These are phyloP conservation scores for Westerdykella sp. DNA, from an alignment of 2,329 filamentous ascomycete genomes.

Conservation along the genomic window DNA sequence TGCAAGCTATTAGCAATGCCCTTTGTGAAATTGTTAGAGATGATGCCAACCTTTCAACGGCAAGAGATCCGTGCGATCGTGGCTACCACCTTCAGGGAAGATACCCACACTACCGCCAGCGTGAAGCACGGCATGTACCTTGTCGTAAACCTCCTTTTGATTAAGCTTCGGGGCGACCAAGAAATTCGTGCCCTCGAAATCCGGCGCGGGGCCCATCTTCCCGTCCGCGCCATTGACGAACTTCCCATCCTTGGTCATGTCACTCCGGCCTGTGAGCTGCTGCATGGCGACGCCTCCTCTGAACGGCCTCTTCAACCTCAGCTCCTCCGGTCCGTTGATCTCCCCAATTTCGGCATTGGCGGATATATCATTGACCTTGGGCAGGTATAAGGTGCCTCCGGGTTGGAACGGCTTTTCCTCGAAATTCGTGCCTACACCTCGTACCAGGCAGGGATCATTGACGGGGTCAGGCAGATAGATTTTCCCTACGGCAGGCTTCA, in stretches of 20 bases:
- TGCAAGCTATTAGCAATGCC: conserved; percentile 16
- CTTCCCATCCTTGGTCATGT: conserved; percentile 61
- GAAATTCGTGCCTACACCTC: conserved; percentile 77
- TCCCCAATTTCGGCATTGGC: conserved; percentile 78
- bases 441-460: conserved; percentile 73
- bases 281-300: conserved; percentile 66
- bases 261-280: conserved; percentile 75
- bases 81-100: conserved; percentile 93
- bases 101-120: conserved; percentile 88
- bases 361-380: conserved; percentile 66
- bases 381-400: conserved; percentile 80
- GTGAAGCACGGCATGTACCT: conserved; percentile 78
- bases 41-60: conserved; percentile 65
- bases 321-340: conserved; percentile 71
- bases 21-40: not conserved
- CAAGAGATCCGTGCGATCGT: conserved; percentile 85
- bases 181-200: conserved; percentile 71
- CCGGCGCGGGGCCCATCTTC: conserved; percentile 48
- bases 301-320: conserved; percentile 82
- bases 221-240: conserved; percentile 51
- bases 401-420: conserved; percentile 63
- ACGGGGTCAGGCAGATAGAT: conserved; percentile 87
- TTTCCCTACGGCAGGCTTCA: conserved; percentile 69
- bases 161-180: conserved; percentile 90
- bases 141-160: conserved; percentile 87